Evolutionary conservation across 192 early-diverging fungal genomes (phyloP), one percentile per base, ranked within the genome.

Genomic region (Coemansia sp.): DNA sequence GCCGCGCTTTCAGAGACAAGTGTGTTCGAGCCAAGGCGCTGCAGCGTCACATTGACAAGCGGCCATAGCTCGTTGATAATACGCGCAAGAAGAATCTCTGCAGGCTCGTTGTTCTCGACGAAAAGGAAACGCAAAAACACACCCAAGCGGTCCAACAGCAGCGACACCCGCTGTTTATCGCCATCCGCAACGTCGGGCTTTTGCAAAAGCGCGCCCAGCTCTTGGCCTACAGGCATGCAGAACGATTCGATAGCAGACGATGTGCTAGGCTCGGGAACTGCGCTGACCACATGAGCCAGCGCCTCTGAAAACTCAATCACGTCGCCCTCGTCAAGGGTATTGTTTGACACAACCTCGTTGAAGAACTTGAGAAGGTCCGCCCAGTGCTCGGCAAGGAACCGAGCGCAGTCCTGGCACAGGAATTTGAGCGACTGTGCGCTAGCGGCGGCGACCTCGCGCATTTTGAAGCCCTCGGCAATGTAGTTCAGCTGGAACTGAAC

Each of bases 401-500:
- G 83, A 43, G 88, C 91, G 75, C 95, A 97, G 57, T 93, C 91
- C 61, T 93, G 89, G 80, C 94, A 95, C 36, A 99, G 74, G 81
- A 89, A 88, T 75, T 92, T 93, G 63, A 98, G 75, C 40, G 95
- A 88, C 63, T 91, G 84, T 8, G 93, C 91, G 36, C 92, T 89
- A 9, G 96, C 97, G 4, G 91, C 87, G 11, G 89, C 84, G 2
- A 90, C 86, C 35, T 97, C 95, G 25, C 83, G 75, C 62, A 95
- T 89, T 56, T 91, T 88, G 64, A 99, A 98, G 20, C 96, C 96
- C 41, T 90, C 83, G 14, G 89, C 89, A 53, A 99, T 92, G 75
- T 89, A 98, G 36, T 83, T 87, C 41, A 99, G 86, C 83, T 98
- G 96, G 74, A 93, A 96, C 34, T 86, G 73, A n/a, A 99, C 87